phyloP scores from a whole-genome alignment of 2,329 filamentous ascomycete species.

The Fusarium musae region DNA sequence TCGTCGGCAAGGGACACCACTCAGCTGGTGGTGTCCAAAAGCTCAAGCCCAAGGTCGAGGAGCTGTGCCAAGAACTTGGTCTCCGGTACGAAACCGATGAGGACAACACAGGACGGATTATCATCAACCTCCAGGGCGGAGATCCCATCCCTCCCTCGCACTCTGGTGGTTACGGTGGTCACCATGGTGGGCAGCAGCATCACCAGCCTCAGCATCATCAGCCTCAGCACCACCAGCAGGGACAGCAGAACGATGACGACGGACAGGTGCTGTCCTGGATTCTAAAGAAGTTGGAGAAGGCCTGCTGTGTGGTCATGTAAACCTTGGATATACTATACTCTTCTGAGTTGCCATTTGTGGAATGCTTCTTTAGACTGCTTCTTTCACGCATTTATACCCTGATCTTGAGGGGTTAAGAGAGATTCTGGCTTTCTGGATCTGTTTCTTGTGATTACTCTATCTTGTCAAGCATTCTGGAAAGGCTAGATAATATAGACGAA shows the following conservation, averaged over 20 bases:
- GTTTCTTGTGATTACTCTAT: neutral
- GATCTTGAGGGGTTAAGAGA: conserved; percentile 7
- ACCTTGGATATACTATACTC: conserved; percentile 13
- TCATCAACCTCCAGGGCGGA: conserved; percentile 84
- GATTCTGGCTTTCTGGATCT: neutral
- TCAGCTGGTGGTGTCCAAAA: conserved; percentile 84
- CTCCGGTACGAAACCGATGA: conserved; percentile 89
- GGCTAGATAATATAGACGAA: conserved; percentile 14
- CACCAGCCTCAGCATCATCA: conserved; percentile 59
- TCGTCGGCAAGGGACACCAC: conserved; percentile 96
- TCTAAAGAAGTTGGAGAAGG: conserved; percentile 72
- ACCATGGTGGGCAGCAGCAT: conserved; percentile 55
- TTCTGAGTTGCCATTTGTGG: conserved; percentile 2
- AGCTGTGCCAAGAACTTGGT: conserved; percentile 84
- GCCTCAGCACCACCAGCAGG: conserved; percentile 58
- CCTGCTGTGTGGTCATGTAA: conserved; percentile 82
- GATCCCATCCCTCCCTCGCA: conserved; percentile 64
- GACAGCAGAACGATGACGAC: conserved; percentile 62
- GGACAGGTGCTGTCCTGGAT: conserved; percentile 70
- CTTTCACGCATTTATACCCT: conserved; percentile 18
- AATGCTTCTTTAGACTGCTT: conserved; percentile 6
- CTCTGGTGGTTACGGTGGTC: conserved; percentile 49
- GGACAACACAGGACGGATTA: conserved; percentile 89
- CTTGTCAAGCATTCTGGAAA: conserved; percentile 6
- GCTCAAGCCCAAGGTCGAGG: conserved; percentile 94